These are phyloP conservation scores for Aphanomyces astaci DNA, from an alignment of 352 stramenopile genomes.

Conservation along the genomic window DNA sequence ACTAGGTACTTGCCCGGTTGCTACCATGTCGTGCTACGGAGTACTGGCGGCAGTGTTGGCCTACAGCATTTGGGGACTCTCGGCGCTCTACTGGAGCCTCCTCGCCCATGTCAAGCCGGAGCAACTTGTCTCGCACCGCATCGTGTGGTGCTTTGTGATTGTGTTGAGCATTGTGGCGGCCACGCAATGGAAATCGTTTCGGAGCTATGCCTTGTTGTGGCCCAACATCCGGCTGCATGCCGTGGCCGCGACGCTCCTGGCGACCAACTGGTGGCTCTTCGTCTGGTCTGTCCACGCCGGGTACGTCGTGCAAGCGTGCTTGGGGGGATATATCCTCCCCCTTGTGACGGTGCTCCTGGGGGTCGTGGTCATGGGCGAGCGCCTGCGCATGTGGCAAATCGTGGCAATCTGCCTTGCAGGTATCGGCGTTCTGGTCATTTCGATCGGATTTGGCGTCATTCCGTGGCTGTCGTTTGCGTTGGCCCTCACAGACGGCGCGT, in stretches of 20 bases:
- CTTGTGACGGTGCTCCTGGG: slow-evolving; percentile 11
- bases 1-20: too few species aligned
- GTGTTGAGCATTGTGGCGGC: background rate
- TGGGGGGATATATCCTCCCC: slow-evolving; percentile 14
- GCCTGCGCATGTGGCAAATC: slow-evolving; percentile 1
- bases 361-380: background rate
- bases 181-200: background rate
- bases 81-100: too few species aligned
- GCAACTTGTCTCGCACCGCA: too few species aligned
- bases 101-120: too few species aligned
- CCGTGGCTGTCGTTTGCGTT: slow-evolving; percentile 6
- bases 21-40: too few species aligned
- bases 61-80: too few species aligned
- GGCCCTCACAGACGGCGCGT: background rate
- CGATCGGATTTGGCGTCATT: background rate
- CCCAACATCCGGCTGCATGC: background rate
- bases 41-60: too few species aligned
- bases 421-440: slow-evolving; percentile 5
- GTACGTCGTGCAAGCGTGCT: slow-evolving; percentile 7
- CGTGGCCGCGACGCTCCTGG: background rate
- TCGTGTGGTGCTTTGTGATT: too few species aligned
- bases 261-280: slow-evolving; percentile 14
- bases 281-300: slow-evolving; percentile 14
- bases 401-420: slow-evolving; percentile 2
- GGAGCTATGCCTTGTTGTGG: background rate